Evolutionary conservation across 805 yeast species (phyloP).

Genomic region (Sungouiozyma intestinalis): DNA sequence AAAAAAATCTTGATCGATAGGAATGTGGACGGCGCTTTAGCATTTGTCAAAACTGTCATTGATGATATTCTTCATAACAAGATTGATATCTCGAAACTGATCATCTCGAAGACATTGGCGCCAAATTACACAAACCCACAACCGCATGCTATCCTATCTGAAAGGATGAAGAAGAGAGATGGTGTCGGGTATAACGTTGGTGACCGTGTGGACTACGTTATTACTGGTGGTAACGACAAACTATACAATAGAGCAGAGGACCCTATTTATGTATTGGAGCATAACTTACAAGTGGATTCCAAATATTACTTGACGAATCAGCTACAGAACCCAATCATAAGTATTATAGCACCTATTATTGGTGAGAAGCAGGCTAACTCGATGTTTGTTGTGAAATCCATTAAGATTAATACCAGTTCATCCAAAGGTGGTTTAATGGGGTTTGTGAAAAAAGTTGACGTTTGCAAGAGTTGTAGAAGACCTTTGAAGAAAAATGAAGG

Average conservation of each 20-base stretch:
- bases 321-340: slow-evolving; percentile 79
- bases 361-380: slow-evolving; percentile 79
- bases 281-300: slow-evolving; percentile 88
- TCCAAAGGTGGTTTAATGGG: slow-evolving; percentile 85
- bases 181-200: slow-evolving; percentile 97
- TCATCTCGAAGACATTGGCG: slow-evolving; percentile 86
- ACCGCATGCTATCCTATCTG: slow-evolving; percentile 94
- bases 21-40: slow-evolving; percentile 75
- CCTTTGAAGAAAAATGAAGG: slow-evolving; percentile 61
- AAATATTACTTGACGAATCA: slow-evolving; percentile 90
- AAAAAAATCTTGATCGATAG: slow-evolving; percentile 78
- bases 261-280: slow-evolving; percentile 85
- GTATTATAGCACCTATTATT: slow-evolving; percentile 90
- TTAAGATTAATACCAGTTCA: slow-evolving; percentile 35
- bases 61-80: slow-evolving; percentile 85
- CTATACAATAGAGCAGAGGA: slow-evolving; percentile 96
- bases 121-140: slow-evolving; percentile 93
- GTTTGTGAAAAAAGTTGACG: slow-evolving; percentile 80
- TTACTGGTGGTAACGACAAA: slow-evolving; percentile 70
- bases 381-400: slow-evolving; percentile 49
- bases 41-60: slow-evolving; percentile 76
- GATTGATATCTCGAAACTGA: slow-evolving; percentile 85
- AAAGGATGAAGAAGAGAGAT: slow-evolving; percentile 91
- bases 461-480: slow-evolving; percentile 80
- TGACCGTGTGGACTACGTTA: slow-evolving; percentile 96